A percentile compares a stretch with the other conserved stretches of the same genome.
Conservation (phyloP, 352 stramenopile genomes). For the Globisporangium spiculum region DNA sequence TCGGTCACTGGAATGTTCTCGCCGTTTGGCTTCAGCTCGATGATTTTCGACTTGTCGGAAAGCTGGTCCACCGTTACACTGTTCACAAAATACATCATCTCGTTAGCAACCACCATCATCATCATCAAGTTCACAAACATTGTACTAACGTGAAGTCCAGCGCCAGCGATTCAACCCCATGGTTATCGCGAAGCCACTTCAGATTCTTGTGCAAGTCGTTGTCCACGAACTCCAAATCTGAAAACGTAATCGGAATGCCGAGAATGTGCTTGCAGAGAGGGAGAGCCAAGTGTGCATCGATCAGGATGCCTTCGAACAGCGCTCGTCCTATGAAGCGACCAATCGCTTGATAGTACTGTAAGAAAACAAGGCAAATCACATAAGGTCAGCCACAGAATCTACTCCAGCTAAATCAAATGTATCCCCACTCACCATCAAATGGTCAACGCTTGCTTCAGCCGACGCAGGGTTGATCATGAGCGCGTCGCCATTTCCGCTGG, state of each 20-base stretch:
- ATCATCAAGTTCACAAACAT: slow-evolving; percentile 4
- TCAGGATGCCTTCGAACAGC: slow-evolving; percentile 85
- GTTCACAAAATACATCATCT: slow-evolving; percentile 2
- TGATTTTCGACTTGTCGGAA: slow-evolving; percentile 73
- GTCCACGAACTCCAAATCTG: slow-evolving; percentile 89
- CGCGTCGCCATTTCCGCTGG: slow-evolving; percentile 65
- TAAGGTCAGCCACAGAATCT: neutral
- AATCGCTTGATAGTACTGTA: slow-evolving; percentile 86
- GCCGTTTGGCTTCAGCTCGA: slow-evolving; percentile 95
- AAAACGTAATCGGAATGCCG: slow-evolving; percentile 88
- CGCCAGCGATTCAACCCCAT: slow-evolving; percentile 70
- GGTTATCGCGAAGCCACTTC: slow-evolving; percentile 81
- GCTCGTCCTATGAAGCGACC: slow-evolving; percentile 85
- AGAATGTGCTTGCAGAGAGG: slow-evolving; percentile 90
- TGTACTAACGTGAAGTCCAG: slow-evolving; percentile 78
- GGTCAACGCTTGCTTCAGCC: slow-evolving; percentile 75
- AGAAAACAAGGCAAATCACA: slow-evolving; percentile 14
- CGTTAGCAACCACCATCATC: neutral
- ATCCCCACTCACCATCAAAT: slow-evolving; percentile 66
- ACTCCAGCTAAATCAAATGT: neutral
- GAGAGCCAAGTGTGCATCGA: slow-evolving; percentile 80
- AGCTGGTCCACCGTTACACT: slow-evolving; percentile 77
- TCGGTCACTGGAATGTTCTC: slow-evolving; percentile 95
- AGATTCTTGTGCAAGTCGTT: slow-evolving; percentile 85
- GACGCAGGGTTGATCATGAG: slow-evolving; percentile 86